Conservation (phyloP, 23 red algal species). For the Gracilaria domingensis region DNA sequence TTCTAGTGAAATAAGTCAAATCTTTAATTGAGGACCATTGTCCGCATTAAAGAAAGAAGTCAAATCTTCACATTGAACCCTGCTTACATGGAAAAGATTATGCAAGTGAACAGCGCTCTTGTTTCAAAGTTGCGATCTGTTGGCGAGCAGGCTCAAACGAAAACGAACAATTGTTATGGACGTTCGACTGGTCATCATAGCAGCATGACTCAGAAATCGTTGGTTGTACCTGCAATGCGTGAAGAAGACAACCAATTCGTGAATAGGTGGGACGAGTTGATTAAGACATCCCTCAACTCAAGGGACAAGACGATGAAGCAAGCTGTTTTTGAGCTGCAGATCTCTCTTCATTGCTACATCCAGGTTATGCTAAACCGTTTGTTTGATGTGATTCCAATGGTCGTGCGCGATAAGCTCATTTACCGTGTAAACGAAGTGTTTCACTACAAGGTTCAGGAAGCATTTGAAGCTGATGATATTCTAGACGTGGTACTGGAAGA, state of each 20-base stretch:
- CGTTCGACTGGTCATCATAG: no score
- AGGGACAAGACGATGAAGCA: neutral
- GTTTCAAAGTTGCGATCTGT: neutral
- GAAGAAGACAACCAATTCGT: neutral
- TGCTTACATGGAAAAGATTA: conserved; percentile 5
- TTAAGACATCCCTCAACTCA: neutral
- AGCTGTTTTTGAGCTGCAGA: conserved; percentile 29
- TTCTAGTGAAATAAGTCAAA: conserved; percentile 17
- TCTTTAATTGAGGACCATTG: no score
- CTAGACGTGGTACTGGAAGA: neutral
- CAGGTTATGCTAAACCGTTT: conserved; percentile 24
- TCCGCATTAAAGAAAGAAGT: neutral
- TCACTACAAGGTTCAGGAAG: neutral
- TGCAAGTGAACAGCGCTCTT: neutral
- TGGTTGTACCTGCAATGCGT: neutral
- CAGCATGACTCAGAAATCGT: no score
- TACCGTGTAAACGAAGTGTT: neutral
- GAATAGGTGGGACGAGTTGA: neutral
- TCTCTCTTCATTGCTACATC: conserved; percentile 36
- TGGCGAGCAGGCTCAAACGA: no score
- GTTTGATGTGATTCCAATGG: conserved; percentile 50
- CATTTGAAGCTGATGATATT: neutral
- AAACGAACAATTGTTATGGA: no score
- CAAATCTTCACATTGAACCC: conserved; percentile 37
- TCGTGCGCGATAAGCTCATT: conserved; percentile 10